Percentiles rank a stretch among this genome's conserved stretches.
These are phyloP conservation scores for Metarhizium guizhouense DNA, from an alignment of 2,329 filamentous ascomycete species.

Conservation along the genomic window DNA sequence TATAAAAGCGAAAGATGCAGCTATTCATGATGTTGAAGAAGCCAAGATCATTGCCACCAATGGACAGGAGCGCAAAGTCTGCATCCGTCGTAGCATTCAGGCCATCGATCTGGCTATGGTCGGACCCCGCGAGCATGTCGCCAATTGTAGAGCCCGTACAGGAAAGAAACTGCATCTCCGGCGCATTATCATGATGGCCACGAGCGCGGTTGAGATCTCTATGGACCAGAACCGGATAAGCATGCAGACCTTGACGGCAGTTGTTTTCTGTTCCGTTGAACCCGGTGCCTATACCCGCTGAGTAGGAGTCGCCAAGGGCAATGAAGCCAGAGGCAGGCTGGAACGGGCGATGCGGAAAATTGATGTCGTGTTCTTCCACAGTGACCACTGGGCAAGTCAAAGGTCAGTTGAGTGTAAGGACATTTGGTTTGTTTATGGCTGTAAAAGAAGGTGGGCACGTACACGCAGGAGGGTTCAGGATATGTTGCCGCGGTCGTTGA, in stretches of 20 bases:
- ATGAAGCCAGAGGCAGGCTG: constrained; percentile 24
- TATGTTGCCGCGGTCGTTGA: background rate
- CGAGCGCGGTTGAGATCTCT: constrained; percentile 23
- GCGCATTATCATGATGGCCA: background rate
- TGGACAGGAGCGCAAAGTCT: constrained; percentile 36
- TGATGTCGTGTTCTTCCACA: background rate
- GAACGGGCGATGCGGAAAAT: constrained; percentile 6
- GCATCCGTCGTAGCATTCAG: constrained; percentile 27
- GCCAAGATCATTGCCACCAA: constrained; percentile 40
- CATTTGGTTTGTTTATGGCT: background rate
- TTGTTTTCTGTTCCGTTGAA: constrained; percentile 29
- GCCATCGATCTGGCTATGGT: constrained; percentile 31
- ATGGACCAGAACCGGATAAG: constrained; percentile 32
- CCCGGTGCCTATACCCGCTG: constrained; percentile 37
- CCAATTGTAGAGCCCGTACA: constrained; percentile 35
- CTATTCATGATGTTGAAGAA: constrained; percentile 42
- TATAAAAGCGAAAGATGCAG: constrained; percentile 41
- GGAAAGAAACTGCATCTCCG: constrained; percentile 33
- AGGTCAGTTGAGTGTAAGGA: background rate
- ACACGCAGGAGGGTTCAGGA: background rate
- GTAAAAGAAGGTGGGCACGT: background rate
- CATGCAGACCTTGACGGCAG: constrained; percentile 32
- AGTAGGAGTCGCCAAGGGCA: constrained; percentile 38
- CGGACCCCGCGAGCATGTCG: constrained; percentile 27
- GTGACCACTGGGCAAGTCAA: background rate